phyloP scores from a whole-genome alignment of 2,329 filamentous ascomycete genomes.

The Aspergillus aculeatus region DNA sequence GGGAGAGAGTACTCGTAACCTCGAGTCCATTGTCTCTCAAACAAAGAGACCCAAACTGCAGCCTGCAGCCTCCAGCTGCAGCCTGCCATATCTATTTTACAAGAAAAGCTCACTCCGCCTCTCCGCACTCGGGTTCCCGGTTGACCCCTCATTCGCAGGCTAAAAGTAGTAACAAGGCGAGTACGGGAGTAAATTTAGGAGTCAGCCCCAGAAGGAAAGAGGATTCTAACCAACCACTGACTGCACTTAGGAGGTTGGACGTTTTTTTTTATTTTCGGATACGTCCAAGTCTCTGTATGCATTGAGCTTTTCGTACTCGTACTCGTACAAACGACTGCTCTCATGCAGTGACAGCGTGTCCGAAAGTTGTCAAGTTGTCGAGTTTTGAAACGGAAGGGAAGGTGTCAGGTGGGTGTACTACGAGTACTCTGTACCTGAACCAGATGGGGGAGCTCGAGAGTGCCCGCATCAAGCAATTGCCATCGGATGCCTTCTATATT shows the following conservation, averaged over 20 bases:
- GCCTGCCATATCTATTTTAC: neutral
- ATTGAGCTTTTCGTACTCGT: neutral
- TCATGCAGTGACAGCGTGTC: neutral
- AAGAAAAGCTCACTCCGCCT: no score
- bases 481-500: slow-evolving; percentile 71
- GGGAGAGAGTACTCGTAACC: neutral
- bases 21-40: no score
- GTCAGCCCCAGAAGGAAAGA: no score
- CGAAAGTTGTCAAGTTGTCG: neutral
- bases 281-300: no score
- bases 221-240: no score
- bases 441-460: slow-evolving; percentile 27
- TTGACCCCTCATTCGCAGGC: no score
- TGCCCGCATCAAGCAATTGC: slow-evolving; percentile 33
- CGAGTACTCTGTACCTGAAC: neutral
- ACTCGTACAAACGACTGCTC: slow-evolving; percentile 1
- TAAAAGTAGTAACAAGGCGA: no score
- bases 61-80: neutral
- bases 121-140: no score
- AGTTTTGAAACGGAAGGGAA: neutral
- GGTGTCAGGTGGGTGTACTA: neutral
- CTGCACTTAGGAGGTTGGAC: no score
- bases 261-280: no score
- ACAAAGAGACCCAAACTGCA: neutral
- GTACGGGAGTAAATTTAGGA: no score